Conservation (phyloP, 2,329 filamentous ascomycete genomes). For the Tothia fuscella region DNA sequence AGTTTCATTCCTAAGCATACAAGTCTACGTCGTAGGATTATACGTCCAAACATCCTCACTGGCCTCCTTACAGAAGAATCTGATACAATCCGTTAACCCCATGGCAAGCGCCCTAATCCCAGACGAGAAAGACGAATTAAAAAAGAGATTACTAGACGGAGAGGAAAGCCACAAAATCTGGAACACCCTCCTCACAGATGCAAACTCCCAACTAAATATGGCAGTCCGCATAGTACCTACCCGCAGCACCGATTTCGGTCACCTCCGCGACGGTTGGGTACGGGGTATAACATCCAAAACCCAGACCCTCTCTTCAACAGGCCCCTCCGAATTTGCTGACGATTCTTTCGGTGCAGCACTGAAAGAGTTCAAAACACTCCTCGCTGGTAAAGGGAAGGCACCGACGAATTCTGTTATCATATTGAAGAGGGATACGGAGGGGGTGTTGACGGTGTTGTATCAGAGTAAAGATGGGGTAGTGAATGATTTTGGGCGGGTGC, state of each 20-base stretch:
- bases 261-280: conserved; percentile 84
- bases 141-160: conserved; percentile 56
- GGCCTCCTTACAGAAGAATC: conserved; percentile 61
- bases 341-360: conserved; percentile 67
- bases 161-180: conserved; percentile 60
- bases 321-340: conserved; percentile 46
- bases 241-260: conserved; percentile 88
- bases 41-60: conserved; percentile 83
- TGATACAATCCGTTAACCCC: conserved; percentile 65
- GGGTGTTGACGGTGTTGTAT: conserved; percentile 56
- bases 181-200: conserved; percentile 54
- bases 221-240: conserved; percentile 77
- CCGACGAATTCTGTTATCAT: conserved; percentile 71
- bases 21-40: conserved; percentile 89
- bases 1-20: conserved; percentile 78
- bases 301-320: conserved; percentile 40
- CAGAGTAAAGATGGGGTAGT: conserved; percentile 41
- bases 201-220: conserved; percentile 44
- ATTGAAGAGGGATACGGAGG: conserved; percentile 53
- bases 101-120: conserved; percentile 73
- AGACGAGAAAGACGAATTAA: conserved; percentile 65
- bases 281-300: conserved; percentile 68
- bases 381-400: conserved; percentile 63
- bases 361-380: conserved; percentile 67
- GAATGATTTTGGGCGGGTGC: conserved; percentile 52